A percentile compares a stretch with the other conserved stretches of the same genome.
These are phyloP conservation scores for Trametes villosa DNA, from an alignment of 768 basidiomycete species.

Conservation along the genomic window DNA sequence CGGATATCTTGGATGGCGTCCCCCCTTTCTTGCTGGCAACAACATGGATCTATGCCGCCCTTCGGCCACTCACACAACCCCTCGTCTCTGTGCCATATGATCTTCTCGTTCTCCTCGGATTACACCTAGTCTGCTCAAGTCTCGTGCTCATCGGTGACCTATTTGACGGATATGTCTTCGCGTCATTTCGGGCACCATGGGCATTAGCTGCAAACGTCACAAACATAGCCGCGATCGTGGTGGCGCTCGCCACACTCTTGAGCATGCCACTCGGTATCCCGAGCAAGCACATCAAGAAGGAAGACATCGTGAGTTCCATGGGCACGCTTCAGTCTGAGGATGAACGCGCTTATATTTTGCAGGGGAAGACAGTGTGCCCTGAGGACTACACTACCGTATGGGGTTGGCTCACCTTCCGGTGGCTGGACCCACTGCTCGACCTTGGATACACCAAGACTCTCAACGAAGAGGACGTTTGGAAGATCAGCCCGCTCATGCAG, in stretches of 20 bases:
- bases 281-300: conserved; percentile 49
- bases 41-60: conserved; percentile 69
- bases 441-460: conserved; percentile 56
- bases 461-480: conserved; percentile 73
- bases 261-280: conserved; percentile 74
- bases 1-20: conserved; percentile 39
- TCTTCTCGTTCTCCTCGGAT: conserved; percentile 59
- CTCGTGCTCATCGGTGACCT: conserved; percentile 57
- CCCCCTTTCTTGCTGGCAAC: conserved; percentile 52
- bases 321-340: too few species aligned
- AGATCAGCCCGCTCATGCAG: conserved; percentile 67
- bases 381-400: conserved; percentile 79
- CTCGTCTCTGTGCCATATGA: conserved; percentile 64
- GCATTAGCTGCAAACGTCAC: conserved; percentile 33
- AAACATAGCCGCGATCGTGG: conserved; percentile 50
- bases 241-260: conserved; percentile 51
- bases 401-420: conserved; percentile 73
- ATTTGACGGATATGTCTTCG: conserved; percentile 53
- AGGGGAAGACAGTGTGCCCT: conserved; percentile 61
- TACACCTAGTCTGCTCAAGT: conserved; percentile 50
- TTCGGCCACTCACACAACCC: conserved; percentile 57
- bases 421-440: conserved; percentile 69
- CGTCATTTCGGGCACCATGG: conserved; percentile 44
- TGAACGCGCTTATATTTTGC: too few species aligned
- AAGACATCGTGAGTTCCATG: conserved; percentile 74